A percentile compares a stretch with the other conserved stretches of the same genome.
Conservation (phyloP, 2,329 filamentous ascomycete species). For the Sclerotinia trifoliorum region DNA sequence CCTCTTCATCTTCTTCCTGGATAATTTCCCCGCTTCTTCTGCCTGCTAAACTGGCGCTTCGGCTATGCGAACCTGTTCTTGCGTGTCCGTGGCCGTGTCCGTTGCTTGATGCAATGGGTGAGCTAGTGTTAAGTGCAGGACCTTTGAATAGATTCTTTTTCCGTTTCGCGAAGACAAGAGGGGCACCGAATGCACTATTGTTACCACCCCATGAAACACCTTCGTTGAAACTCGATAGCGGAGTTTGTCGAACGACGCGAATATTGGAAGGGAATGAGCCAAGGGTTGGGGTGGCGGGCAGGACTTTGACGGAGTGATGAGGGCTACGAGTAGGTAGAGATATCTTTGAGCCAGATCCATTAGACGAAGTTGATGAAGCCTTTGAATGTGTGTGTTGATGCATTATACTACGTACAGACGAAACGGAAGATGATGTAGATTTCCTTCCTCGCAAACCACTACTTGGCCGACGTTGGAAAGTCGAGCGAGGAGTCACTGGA, state of each 20-base stretch:
- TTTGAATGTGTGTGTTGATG: constrained; percentile 88
- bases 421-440: constrained; percentile 93
- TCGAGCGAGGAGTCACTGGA: constrained; percentile 83
- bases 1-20: constrained; percentile 26
- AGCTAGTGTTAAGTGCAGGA: constrained; percentile 57
- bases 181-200: constrained; percentile 52
- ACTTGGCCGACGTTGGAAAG: constrained; percentile 73
- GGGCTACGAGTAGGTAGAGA: constrained; percentile 69
- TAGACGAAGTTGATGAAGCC: constrained; percentile 87
- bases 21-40: constrained; percentile 72
- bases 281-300: constrained; percentile 81
- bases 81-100: constrained; percentile 37
- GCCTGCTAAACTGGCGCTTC: constrained; percentile 63
- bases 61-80: constrained; percentile 44
- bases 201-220: constrained; percentile 49
- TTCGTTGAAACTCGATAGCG: constrained; percentile 57
- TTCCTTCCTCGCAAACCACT: constrained; percentile 84
- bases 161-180: constrained; percentile 75
- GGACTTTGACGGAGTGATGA: constrained; percentile 90
- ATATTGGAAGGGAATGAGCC: constrained; percentile 80
- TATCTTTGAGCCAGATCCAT: constrained; percentile 68
- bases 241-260: constrained; percentile 68
- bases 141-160: constrained; percentile 83
- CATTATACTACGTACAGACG: constrained; percentile 86
- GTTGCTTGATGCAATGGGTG: constrained; percentile 29